Evolutionary conservation across 176 grass and related monocot genomes (phyloP).

Genomic region (Musa beccarii): DNA sequence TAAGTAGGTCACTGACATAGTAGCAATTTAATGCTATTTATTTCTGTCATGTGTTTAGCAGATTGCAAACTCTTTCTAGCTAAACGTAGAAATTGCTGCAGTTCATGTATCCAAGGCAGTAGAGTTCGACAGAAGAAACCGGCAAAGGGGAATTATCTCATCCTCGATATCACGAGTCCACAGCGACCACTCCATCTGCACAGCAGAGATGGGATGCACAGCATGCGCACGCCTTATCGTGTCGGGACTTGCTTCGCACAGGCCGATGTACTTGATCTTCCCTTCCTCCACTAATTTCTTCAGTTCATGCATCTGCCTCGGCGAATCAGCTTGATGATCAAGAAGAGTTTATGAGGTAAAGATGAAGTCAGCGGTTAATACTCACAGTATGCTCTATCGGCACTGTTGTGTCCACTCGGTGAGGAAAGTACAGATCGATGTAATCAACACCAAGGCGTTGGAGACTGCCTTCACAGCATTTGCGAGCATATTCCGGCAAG

Average conservation of each 20-base stretch:
- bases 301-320: constrained; percentile 48
- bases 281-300: constrained; percentile 77
- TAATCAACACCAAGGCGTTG: constrained; percentile 52
- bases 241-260: constrained; percentile 60
- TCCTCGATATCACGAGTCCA: constrained; percentile 81
- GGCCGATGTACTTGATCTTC: constrained; percentile 64
- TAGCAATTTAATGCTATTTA: too few species aligned
- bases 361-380: background rate
- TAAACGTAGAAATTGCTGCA: too few species aligned
- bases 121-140: constrained; percentile 23
- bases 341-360: background rate
- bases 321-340: background rate
- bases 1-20: too few species aligned
- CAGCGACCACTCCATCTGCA: constrained; percentile 74
- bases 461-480: constrained; percentile 55
- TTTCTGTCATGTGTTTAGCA: too few species aligned
- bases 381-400: constrained; percentile 80
- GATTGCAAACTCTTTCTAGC: too few species aligned
- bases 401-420: constrained; percentile 60
- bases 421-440: constrained; percentile 80
- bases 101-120: background rate
- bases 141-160: constrained; percentile 73
- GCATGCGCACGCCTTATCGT: constrained; percentile 61
- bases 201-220: constrained; percentile 64
- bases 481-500: constrained; percentile 45